Evolutionary conservation across 108 stramenopile genomes (phyloP), one percentile per base, ranked within the genome.

Genomic region (Aurantiochytrium sp.): DNA sequence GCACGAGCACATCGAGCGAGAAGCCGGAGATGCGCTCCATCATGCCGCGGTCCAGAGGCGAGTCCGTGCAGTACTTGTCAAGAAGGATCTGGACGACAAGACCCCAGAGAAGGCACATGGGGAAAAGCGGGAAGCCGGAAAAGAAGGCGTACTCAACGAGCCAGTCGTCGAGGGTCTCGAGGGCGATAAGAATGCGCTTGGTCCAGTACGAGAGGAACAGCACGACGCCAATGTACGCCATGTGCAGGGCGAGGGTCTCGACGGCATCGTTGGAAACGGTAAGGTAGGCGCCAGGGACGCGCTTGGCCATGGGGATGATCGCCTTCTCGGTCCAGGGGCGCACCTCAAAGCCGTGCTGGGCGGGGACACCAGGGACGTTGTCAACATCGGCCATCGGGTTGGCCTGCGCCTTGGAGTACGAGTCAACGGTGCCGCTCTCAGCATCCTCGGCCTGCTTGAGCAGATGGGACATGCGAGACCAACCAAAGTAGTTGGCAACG

Each of bases 51-150:
- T 83, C 76, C 10, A 83, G 5, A 8, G 76, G 76, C 19, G 76
- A 83, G 64, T 69, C 64, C 8, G 12, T 12, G 64, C 64, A 69
- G 51, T 53, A 83, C 3, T 53, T 83, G 76, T 83, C 76, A 23
- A 83, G 25, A 53, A 53, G 28, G 45, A 53, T 28, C 5, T 83
- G 76, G 51, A 83, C 25, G 10, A 53, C 51, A 53, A 47, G 49
- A 83, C 76, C 76, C 76, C 76, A 83, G 51, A 83, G 45, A 43
- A 83, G 45, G 51, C 76, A 83, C 76, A 83, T 53, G 28, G 76
- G 76, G 51, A 83, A 83, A 28, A 83, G 76, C 76, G 76, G 76
- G 76, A 83, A 83, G 49, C 76, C 76, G n/a, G 76, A 53, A 35
- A 83, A 83, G 76, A 83, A 83, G 45, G 76, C 45, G 51, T 83